Conservation (phyloP, 225 moss, liverwort and hornwort species). For the Pleurozium schreberi region DNA sequence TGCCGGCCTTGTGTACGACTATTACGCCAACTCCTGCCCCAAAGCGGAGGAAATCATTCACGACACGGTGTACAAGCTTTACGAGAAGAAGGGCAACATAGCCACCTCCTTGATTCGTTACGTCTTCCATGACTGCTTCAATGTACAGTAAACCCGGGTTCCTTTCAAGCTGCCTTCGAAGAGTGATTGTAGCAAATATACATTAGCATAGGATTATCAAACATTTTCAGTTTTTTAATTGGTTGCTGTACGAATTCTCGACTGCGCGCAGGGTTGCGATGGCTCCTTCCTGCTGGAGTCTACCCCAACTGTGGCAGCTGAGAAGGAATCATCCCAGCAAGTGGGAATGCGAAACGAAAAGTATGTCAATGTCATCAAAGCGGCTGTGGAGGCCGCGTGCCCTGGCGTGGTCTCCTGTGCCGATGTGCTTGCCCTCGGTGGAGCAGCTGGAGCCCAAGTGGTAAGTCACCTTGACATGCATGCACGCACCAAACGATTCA, state of each 20-base stretch:
- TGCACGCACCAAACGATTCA: background rate
- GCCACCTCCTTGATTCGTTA: constrained; percentile 30
- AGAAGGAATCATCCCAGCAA: constrained; percentile 40
- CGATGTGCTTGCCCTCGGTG: constrained; percentile 39
- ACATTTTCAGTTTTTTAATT: background rate
- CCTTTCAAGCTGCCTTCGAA: background rate
- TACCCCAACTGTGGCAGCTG: constrained; percentile 2
- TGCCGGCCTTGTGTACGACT: constrained; percentile 1
- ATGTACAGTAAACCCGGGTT: background rate
- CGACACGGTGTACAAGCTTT: constrained; percentile 13
- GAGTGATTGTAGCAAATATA: background rate
- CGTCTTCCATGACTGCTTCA: constrained; percentile 37
- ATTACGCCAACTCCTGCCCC: constrained; percentile 1
- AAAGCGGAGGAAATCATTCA: constrained; percentile 13
- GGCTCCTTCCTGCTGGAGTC: constrained; percentile 47
- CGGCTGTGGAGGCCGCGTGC: constrained; percentile 31
- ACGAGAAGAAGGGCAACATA: constrained; percentile 32
- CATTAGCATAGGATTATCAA: background rate
- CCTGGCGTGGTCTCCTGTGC: constrained; percentile 54
- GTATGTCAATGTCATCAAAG: constrained; percentile 36
- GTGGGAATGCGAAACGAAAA: constrained; percentile 47
- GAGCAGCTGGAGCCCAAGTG: constrained; percentile 34
- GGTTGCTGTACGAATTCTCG: background rate
- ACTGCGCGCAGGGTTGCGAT: constrained; percentile 37
- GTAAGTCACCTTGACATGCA: background rate